Base-by-base conservation (phyloP, 257 asterid species). In the Thymus quinquecostatus region DNA sequence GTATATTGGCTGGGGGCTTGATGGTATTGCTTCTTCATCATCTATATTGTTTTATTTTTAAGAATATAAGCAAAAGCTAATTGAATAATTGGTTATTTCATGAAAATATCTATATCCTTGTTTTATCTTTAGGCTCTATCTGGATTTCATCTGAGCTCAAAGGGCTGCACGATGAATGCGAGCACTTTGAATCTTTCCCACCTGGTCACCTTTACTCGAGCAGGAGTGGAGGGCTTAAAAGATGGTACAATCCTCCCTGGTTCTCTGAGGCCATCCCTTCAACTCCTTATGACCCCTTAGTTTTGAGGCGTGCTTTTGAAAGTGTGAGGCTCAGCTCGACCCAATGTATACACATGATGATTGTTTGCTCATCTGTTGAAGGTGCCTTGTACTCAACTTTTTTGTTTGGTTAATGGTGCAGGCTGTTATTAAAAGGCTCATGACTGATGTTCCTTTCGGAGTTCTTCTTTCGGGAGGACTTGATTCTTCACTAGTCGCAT, bases 391-490 rank as follows among this genome's bases (percentile, higher is more conserved):
- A 10, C 8, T 55, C 43, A 44, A 60, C 32, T 55, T 0, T 12
- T 21, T 21, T 21, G 48, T 59, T 70, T 75, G 68, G 58, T 36
- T 36, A 4, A 34, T 48, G 60, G 34, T 82, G 79, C 82, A 95
- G 98, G 96, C 99, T 68, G 99, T 95, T 63, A 78, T 83, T 61
- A 95, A 95, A 68, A 90, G 98, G 83, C 87, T 95, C 50, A 92
- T 95, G 99, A 92, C 96, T 12, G 99, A 95, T 87, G 98, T 92
- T 8, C 99, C 99, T 10, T 95, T 95, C 1, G 98, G 98, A 5
- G 99, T 95, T 80, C 86, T 95, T 79, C 80, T 95, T 9, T 92
- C 98, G 2, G 98, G 99, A 64, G 99, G 98, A 28, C 98, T 95
- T 33, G 99, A 92, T 86, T 95, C 99, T 1, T 95, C 99, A 0